These are phyloP conservation scores for Omphalotus guepiniiformis DNA, from an alignment of 768 basidiomycete species.

Conservation along the genomic window DNA sequence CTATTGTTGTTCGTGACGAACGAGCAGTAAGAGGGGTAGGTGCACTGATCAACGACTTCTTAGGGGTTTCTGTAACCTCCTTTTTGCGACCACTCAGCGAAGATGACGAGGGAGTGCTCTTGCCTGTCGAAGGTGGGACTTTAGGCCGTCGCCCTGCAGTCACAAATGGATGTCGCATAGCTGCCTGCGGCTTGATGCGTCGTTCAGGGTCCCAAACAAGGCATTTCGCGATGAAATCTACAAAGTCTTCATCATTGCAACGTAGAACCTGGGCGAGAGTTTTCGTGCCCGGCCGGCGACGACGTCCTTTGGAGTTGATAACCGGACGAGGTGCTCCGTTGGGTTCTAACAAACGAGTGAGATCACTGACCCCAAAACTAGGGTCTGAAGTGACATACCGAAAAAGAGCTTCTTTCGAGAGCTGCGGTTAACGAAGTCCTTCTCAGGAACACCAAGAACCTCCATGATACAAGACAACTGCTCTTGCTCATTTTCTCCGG, in stretches of 20 bases:
- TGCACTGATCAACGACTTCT: slow-evolving; percentile 86
- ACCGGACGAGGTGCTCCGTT: slow-evolving; percentile 91
- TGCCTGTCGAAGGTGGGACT: slow-evolving; percentile 43
- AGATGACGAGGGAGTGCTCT: slow-evolving; percentile 53
- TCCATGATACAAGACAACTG: slow-evolving; percentile 99
- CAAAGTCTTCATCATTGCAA: slow-evolving; percentile 90
- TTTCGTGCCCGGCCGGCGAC: slow-evolving; percentile 88
- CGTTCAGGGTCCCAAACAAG: slow-evolving; percentile 98
- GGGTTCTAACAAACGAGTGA: slow-evolving; percentile 53
- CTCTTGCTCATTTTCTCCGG: slow-evolving; percentile 98
- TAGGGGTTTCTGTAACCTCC: slow-evolving; percentile 63
- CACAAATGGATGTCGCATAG: slow-evolving; percentile 89
- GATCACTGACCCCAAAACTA: slow-evolving; percentile 9
- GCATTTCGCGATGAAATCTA: slow-evolving; percentile 97
- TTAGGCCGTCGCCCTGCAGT: slow-evolving; percentile 58
- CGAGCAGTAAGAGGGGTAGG: slow-evolving; percentile 86
- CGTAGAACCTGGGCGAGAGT: slow-evolving; percentile 85
- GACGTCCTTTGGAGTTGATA: slow-evolving; percentile 93
- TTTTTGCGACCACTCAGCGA: slow-evolving; percentile 53
- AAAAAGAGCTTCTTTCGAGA: slow-evolving; percentile 95
- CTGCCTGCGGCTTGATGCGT: slow-evolving; percentile 89
- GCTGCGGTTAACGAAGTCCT: slow-evolving; percentile 90
- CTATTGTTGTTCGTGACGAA: slow-evolving; percentile 48
- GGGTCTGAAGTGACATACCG: slow-evolving; percentile 47
- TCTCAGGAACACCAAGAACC: slow-evolving; percentile 92